Conservation (phyloP, 169 alveolate species). For the Pseudocohnilembus persalinus region DNA sequence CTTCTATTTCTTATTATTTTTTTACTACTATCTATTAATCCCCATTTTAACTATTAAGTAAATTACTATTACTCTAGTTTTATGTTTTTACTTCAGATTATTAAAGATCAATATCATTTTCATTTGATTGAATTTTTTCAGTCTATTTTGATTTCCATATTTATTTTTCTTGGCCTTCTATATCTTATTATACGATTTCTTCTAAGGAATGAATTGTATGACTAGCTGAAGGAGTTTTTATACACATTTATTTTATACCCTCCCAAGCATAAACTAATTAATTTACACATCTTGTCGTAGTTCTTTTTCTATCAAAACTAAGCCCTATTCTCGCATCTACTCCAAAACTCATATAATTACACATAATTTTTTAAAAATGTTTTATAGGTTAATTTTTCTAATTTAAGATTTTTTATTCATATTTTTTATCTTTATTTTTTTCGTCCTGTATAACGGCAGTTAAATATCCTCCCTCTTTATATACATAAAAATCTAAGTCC, state of each 20-base stretch:
- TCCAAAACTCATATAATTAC: no score
- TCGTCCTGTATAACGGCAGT: slow-evolving; percentile 15
- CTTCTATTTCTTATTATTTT: no score
- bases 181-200: background rate
- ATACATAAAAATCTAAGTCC: slow-evolving; percentile 41
- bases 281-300: slow-evolving; percentile 70
- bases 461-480: slow-evolving; percentile 24
- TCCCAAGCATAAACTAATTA: slow-evolving; percentile 71
- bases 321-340: slow-evolving; percentile 93
- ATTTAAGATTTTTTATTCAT: no score
- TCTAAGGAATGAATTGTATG: background rate
- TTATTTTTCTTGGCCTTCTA: no score
- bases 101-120: slow-evolving; percentile 6
- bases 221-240: slow-evolving; percentile 31
- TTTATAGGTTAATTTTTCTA: no score
- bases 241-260: slow-evolving; percentile 81
- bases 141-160: background rate
- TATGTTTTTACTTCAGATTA: background rate
- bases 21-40: no score
- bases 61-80: background rate
- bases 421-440: no score
- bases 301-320: slow-evolving; percentile 89
- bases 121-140: background rate
- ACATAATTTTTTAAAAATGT: no score
- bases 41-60: background rate